phyloP scores from a whole-genome alignment of 139 green algal genomes.

The Haematococcus lacustris region DNA sequence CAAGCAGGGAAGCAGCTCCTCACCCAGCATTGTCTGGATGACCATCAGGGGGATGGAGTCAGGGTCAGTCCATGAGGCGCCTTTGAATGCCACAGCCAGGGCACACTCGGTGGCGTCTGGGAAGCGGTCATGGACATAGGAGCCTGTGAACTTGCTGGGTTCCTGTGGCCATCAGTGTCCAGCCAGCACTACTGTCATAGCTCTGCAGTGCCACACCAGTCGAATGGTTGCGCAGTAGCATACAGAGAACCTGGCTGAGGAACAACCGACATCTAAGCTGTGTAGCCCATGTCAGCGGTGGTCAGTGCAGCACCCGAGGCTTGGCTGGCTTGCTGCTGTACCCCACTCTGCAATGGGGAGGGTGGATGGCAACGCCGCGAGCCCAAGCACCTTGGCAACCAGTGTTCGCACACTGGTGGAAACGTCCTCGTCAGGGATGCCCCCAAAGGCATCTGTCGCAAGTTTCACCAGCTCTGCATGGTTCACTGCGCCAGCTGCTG shows the following conservation, averaged over 20 bases:
- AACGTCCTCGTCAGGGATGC: slow-evolving; percentile 43
- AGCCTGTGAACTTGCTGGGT: slow-evolving; percentile 88
- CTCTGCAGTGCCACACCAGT: no score
- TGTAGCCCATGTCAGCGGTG: no score
- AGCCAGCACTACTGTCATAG: no score
- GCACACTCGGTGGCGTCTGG: slow-evolving; percentile 73
- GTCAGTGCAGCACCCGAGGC: no score
- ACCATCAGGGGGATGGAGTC: slow-evolving; percentile 95
- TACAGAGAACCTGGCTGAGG: no score
- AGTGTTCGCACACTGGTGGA: slow-evolving; percentile 21
- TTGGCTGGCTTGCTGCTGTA: no score
- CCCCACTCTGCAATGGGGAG: no score
- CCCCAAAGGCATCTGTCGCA: slow-evolving; percentile 45
- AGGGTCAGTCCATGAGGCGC: slow-evolving; percentile 85
- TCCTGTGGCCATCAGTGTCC: no score
- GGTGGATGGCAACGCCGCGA: no score
- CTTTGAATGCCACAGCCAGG: slow-evolving; percentile 90
- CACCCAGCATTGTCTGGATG: slow-evolving; percentile 85
- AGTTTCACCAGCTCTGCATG: slow-evolving; percentile 85
- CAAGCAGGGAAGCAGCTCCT: background rate
- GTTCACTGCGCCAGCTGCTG: slow-evolving; percentile 90
- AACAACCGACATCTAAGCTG: no score
- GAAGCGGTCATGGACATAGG: slow-evolving; percentile 87
- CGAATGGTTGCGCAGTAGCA: no score
- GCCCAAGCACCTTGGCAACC: background rate